A percentile compares a stretch with the other conserved stretches of the same genome.
Conservation (phyloP, 257 asterid species). For the Solanum corneliomulleri region DNA sequence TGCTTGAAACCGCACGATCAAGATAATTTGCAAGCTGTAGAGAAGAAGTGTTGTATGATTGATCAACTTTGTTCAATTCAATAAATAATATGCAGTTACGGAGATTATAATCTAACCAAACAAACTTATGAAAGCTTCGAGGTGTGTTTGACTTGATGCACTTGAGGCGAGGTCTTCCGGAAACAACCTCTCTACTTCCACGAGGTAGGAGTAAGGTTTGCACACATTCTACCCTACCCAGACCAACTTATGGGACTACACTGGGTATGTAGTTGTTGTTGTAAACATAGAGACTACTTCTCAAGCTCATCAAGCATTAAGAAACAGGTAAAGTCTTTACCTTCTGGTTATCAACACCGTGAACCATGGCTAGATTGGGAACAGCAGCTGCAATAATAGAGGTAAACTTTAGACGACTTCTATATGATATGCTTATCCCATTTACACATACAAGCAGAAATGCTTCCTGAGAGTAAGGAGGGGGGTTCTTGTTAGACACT, state of each 20-base stretch:
- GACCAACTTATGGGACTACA: background rate
- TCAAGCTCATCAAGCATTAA: background rate
- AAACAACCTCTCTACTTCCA: background rate
- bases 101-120: background rate
- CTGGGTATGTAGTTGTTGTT: background rate
- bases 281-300: background rate
- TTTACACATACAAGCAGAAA: background rate
- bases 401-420: background rate
- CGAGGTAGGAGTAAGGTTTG: background rate
- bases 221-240: background rate
- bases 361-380: conserved; percentile 61
- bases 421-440: background rate
- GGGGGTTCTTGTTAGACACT: background rate
- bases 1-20: conserved; percentile 57
- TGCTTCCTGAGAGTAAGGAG: background rate
- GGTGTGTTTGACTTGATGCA: background rate
- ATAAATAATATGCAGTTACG: background rate
- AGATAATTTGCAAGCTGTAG: conserved; percentile 60
- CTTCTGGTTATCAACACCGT: conserved; percentile 76
- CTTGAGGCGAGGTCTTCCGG: background rate
- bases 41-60: background rate
- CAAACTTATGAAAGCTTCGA: background rate
- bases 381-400: conserved; percentile 56
- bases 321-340: conserved; percentile 14
- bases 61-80: background rate